Evolutionary conservation across 2,329 filamentous ascomycete genomes (phyloP).

Genomic region (Claviceps cyperi): DNA sequence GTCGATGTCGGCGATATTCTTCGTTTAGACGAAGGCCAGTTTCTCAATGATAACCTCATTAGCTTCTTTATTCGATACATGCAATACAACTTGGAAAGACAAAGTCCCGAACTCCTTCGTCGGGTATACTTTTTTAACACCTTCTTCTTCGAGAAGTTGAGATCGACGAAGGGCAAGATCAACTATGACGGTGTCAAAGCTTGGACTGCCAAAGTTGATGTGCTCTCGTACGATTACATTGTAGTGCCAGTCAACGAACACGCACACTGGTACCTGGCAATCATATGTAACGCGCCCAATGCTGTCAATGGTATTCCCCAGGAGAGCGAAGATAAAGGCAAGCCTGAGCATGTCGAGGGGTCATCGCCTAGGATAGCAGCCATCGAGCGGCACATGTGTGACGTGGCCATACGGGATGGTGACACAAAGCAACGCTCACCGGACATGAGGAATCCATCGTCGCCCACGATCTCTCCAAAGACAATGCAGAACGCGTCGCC

Average conservation of each 20-base stretch:
- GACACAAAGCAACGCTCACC: not conserved
- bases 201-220: constrained; percentile 77
- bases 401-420: constrained; percentile 13
- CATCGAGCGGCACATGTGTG: constrained; percentile 11
- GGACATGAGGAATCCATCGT: not conserved
- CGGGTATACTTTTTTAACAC: constrained; percentile 83
- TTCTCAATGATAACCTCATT: constrained; percentile 85
- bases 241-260: constrained; percentile 84
- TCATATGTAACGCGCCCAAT: constrained; percentile 76
- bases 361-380: constrained; percentile 6
- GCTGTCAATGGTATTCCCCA: constrained; percentile 26
- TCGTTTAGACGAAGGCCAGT: constrained; percentile 70
- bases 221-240: constrained; percentile 78
- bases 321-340: constrained; percentile 6
- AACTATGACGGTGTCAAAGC: constrained; percentile 75
- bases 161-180: constrained; percentile 45
- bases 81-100: constrained; percentile 42
- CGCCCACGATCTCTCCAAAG: constrained; percentile 2
- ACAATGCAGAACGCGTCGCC: not conserved
- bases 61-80: constrained; percentile 72
- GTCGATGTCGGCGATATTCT: constrained; percentile 60
- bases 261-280: constrained; percentile 84
- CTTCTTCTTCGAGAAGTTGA: constrained; percentile 75
- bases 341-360: not conserved
- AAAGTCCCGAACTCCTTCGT: constrained; percentile 39